Evolutionary conservation across 228 moss, liverwort and hornwort genomes (phyloP).

Genomic region (Sphagnum magellanicum): DNA sequence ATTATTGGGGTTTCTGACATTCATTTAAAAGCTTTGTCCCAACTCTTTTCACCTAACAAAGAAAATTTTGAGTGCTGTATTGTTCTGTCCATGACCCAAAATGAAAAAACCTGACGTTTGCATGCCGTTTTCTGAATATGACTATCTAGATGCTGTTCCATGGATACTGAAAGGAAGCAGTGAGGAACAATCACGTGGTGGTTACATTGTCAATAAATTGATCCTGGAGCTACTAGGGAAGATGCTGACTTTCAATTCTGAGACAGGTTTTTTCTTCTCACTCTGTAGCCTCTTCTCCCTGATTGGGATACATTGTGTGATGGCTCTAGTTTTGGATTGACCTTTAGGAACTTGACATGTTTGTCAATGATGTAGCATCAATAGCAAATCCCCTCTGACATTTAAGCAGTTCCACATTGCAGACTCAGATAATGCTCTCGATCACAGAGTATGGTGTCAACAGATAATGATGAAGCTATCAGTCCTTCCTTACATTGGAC

Average conservation of each 20-base stretch:
- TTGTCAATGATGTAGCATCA: background rate
- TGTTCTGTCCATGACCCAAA: background rate
- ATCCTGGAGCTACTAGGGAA: conserved; percentile 33
- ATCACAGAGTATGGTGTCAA: conserved; percentile 5
- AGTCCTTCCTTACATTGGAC: conserved; percentile 28
- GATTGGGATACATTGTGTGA: background rate
- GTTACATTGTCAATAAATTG: conserved; percentile 23
- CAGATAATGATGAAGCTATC: conserved; percentile 12
- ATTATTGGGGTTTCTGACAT: background rate
- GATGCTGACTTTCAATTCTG: conserved; percentile 33
- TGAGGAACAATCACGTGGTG: conserved; percentile 23
- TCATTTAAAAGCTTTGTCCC: background rate
- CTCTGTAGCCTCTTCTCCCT: background rate
- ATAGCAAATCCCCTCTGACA: background rate
- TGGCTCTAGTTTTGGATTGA: background rate
- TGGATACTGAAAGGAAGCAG: conserved; percentile 19
- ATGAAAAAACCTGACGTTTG: background rate
- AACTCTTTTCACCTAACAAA: background rate
- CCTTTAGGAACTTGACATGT: background rate
- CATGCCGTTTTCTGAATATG: background rate
- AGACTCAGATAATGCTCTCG: conserved; percentile 8
- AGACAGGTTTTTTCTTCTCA: conserved; percentile 8
- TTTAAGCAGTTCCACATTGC: conserved; percentile 4
- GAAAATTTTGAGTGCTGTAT: background rate
- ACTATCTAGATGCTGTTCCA: conserved; percentile 23